These are phyloP conservation scores for Pyrus communis DNA, from an alignment of 306 rosid genomes.

Conservation along the genomic window DNA sequence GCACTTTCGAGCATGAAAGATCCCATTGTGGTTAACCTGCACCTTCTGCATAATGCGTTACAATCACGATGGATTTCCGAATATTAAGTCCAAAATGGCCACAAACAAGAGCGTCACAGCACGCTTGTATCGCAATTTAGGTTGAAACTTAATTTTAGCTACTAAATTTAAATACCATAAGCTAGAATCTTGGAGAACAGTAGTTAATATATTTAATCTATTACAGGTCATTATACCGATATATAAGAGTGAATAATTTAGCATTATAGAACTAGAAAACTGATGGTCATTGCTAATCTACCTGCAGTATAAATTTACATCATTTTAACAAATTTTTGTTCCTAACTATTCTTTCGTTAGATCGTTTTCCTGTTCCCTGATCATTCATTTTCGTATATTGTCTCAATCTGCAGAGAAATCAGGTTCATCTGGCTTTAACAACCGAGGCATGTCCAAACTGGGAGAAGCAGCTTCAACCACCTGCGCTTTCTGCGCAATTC, in stretches of 20 bases:
- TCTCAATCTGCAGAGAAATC: conserved; percentile 53
- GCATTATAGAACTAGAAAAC: background rate
- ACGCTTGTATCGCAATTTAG: background rate
- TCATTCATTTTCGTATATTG: conserved; percentile 6
- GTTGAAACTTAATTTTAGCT: background rate
- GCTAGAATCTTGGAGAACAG: background rate
- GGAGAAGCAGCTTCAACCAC: conserved; percentile 32
- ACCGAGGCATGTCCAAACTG: conserved; percentile 48
- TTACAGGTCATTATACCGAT: background rate
- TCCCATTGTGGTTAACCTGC: too few species aligned
- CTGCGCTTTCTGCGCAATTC: conserved; percentile 28
- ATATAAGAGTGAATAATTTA: background rate
- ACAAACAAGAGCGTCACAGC: too few species aligned
- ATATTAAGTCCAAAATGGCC: too few species aligned
- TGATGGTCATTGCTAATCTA: conserved; percentile 14
- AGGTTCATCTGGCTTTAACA: conserved; percentile 86
- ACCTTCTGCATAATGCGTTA: too few species aligned
- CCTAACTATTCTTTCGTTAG: conserved; percentile 26
- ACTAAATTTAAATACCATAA: background rate
- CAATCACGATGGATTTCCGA: too few species aligned
- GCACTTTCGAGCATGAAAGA: too few species aligned
- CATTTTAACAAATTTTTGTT: conserved; percentile 8
- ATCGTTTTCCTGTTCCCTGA: conserved; percentile 3
- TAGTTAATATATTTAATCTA: background rate
- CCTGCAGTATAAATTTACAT: conserved; percentile 21